Base-by-base conservation (phyloP, 331 rosid species). In the Pyracantha coccinea region DNA sequence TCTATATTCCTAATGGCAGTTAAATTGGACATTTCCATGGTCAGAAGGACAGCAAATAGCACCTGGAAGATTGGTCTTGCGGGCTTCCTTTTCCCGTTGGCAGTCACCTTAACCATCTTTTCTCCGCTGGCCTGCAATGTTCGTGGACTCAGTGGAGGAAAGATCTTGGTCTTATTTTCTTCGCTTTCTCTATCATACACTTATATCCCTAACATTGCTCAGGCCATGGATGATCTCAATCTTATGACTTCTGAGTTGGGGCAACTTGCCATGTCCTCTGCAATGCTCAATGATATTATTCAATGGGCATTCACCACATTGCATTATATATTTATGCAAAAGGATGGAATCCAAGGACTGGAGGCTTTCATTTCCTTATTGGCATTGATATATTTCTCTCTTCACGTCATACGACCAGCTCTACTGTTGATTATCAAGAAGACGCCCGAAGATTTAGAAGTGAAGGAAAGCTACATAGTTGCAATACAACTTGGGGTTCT, bases 241-340 rank as follows among this genome's bases (percentile, higher is more conserved):
- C 86, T 89, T 21, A 32, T 79, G 25, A 77, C 89, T 57, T 85
- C 91, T 0, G 89, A 89, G 35, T 32, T 89, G 4, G 93, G 93
- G 4, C 91, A 86, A 11, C 79, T 89, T 0, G 86, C 91, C 50
- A 2, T 86, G 68, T 85, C 89, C 20, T 62, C 85, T 0, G 57
- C 88, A 52, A 69, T 75, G 53, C 1, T 77, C 19, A 86, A 71
- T 4, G 91, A 86, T 29, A 8, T 21, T 3, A 0, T 69, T 0
- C 75, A 68, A 4, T 75, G 78, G 75, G 0, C 21, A 4, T 0
- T 70, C n/a, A 3, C 58, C 10, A 6, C 41, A 2, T 0, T 4
- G 0, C 1, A 2, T 2, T 38, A 24, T 8, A 7, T 75, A 5
- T 0, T 1, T 0, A 6, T 0, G 0, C 13, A 14, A 28, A 2